Conservation (phyloP, 2,329 filamentous ascomycete genomes). For the Fusarium sp. region DNA sequence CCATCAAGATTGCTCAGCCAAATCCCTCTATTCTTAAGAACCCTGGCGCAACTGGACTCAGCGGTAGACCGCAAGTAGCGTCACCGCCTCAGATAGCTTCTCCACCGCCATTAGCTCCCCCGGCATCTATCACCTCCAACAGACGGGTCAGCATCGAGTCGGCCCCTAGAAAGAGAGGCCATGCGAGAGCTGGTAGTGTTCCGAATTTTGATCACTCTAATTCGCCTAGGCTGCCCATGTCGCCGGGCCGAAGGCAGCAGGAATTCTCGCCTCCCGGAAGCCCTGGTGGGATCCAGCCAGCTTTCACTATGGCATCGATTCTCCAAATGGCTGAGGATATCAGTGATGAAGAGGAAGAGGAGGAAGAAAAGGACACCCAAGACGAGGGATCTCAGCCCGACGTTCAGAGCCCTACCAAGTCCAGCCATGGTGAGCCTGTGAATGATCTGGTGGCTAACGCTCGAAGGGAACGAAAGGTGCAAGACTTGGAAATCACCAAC, state of each 20-base stretch:
- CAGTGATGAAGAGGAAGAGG: constrained; percentile 51
- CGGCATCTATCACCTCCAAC: constrained; percentile 47
- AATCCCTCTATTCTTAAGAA: constrained; percentile 40
- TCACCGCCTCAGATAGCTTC: constrained; percentile 53
- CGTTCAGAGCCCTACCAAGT: constrained; percentile 69
- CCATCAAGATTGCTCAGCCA: constrained; percentile 56
- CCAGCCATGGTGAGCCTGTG: constrained; percentile 66
- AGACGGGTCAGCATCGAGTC: constrained; percentile 59
- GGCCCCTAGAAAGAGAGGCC: constrained; percentile 51
- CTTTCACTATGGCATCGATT: constrained; percentile 66
- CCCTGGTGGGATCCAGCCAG: constrained; percentile 48
- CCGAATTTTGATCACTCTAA: constrained; percentile 53
- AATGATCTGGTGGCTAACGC: constrained; percentile 89
- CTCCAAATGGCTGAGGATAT: constrained; percentile 67
- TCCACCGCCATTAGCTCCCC: constrained; percentile 53
- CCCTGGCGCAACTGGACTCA: constrained; percentile 27
- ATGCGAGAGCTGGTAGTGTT: constrained; percentile 57
- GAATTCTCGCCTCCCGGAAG: constrained; percentile 54
- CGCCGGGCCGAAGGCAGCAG: constrained; percentile 48
- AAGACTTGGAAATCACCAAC: constrained; percentile 97
- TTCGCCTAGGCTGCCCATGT: constrained; percentile 51
- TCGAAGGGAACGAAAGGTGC: constrained; percentile 90
- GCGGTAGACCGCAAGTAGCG: constrained; percentile 48
- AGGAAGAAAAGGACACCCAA: constrained; percentile 46
- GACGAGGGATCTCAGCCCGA: constrained; percentile 51